These are phyloP conservation scores for Lodderomyces metapsilosis DNA, from an alignment of 1,139 yeast species.

Conservation along the genomic window DNA sequence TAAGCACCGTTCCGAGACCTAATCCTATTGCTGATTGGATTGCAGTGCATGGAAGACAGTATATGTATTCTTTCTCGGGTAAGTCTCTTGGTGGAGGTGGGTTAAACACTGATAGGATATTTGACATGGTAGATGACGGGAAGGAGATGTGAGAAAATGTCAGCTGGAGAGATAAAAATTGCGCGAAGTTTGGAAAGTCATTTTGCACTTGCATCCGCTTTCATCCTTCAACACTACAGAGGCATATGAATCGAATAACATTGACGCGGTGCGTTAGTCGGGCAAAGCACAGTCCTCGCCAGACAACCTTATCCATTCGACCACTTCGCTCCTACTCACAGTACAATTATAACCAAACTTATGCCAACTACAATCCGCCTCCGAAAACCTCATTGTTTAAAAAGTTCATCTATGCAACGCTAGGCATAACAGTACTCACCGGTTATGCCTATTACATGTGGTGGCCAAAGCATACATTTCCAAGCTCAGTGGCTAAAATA, in stretches of 20 bases:
- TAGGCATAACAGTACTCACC: conserved; percentile 31
- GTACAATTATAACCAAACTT: conserved; percentile 10
- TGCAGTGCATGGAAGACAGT: conserved; percentile 42
- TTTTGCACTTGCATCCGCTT: no score
- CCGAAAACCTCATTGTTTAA: conserved; percentile 19
- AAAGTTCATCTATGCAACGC: conserved; percentile 21
- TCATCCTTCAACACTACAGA: no score
- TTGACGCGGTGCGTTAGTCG: not conserved
- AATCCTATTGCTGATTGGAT: conserved; percentile 36
- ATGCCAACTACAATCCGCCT: conserved; percentile 11
- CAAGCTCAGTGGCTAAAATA: conserved; percentile 60
- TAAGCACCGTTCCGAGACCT: conserved; percentile 37
- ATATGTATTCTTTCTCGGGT: conserved; percentile 21
- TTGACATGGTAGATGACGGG: conserved; percentile 24
- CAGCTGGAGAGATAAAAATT: no score
- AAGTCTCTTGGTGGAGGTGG: conserved; percentile 35
- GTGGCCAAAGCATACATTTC: conserved; percentile 62
- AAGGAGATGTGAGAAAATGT: no score
- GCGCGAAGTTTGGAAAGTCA: no score
- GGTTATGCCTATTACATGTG: conserved; percentile 48
- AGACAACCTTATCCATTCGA: not conserved
- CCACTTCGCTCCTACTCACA: not conserved
- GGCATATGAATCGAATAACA: not conserved
- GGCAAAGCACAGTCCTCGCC: not conserved
- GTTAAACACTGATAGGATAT: conserved; percentile 37